Evolutionary conservation across 257 asterid genomes (phyloP).

Genomic region (Solanum raphanifolium): DNA sequence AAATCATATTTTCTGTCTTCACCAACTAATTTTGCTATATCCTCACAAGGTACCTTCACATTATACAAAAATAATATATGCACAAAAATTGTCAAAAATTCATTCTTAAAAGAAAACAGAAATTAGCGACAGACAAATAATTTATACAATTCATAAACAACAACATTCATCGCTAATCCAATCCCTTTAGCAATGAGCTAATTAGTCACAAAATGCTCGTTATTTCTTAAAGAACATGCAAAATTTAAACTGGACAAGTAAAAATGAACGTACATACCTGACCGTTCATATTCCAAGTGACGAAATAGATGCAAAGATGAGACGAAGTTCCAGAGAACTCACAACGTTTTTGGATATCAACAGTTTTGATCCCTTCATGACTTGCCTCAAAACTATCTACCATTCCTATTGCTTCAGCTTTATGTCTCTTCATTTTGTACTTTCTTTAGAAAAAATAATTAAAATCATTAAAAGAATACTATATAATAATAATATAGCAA

Average conservation of each 20-base stretch:
- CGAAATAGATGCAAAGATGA: constrained; percentile 45
- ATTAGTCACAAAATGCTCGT: background rate
- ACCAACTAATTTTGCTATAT: constrained; percentile 39
- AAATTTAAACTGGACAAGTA: background rate
- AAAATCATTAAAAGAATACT: background rate
- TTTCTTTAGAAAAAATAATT: constrained; percentile 4
- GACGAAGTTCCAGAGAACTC: constrained; percentile 31
- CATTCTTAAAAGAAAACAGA: background rate
- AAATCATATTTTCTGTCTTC: constrained; percentile 40
- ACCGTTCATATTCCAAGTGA: constrained; percentile 78
- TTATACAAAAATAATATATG: background rate
- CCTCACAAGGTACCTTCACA: constrained; percentile 38
- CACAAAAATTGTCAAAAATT: too few species aligned
- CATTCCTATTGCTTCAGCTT: constrained; percentile 2
- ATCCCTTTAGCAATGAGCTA: background rate
- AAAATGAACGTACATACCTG: constrained; percentile 19
- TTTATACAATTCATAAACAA: background rate
- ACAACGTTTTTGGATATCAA: constrained; percentile 24
- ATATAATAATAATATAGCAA: background rate
- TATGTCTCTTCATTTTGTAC: constrained; percentile 9
- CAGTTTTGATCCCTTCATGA: constrained; percentile 51
- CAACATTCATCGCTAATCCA: background rate
- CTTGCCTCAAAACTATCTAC: constrained; percentile 19
- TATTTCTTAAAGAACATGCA: accelerated
- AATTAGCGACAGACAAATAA: background rate